Conservation (phyloP, 164 flowering plant species). For the Vitis amurensis region DNA sequence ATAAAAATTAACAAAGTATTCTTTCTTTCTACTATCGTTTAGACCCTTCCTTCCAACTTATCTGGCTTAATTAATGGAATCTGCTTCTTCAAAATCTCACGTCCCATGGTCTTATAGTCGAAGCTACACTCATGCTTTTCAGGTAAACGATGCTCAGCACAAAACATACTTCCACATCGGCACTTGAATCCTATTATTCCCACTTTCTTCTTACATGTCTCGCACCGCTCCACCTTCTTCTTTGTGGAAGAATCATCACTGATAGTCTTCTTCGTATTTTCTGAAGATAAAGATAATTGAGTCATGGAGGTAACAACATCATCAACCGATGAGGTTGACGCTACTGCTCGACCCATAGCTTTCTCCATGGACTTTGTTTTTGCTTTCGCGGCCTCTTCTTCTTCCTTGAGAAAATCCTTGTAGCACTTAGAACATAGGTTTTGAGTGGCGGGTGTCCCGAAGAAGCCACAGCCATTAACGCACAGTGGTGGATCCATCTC, state of each 20-base stretch:
- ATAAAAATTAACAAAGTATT: no score
- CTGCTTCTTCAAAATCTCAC: conserved; percentile 9
- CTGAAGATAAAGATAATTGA: no score
- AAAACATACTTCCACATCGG: conserved; percentile 26
- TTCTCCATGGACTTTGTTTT: no score
- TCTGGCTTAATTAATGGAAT: conserved; percentile 19
- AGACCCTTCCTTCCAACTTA: conserved; percentile 5
- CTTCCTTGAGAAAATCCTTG: conserved; percentile 1
- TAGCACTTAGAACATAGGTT: conserved; percentile 11
- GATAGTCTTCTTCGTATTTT: no score
- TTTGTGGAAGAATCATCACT: no score
- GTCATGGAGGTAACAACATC: no score
- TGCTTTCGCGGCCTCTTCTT: background rate
- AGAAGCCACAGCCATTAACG: conserved; percentile 1
- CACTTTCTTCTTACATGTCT: conserved; percentile 18
- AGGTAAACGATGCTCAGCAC: conserved; percentile 25
- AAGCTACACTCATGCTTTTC: conserved; percentile 20
- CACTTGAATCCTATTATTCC: conserved; percentile 27
- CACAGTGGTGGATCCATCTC: background rate
- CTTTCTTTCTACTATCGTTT: no score
- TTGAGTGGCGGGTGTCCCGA: background rate
- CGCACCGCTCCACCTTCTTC: background rate
- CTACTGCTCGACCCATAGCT: no score
- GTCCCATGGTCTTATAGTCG: conserved; percentile 24
- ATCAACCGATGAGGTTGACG: no score